These are phyloP conservation scores for Sextonia rubra DNA, from an alignment of 164 flowering plant genomes.

Conservation along the genomic window DNA sequence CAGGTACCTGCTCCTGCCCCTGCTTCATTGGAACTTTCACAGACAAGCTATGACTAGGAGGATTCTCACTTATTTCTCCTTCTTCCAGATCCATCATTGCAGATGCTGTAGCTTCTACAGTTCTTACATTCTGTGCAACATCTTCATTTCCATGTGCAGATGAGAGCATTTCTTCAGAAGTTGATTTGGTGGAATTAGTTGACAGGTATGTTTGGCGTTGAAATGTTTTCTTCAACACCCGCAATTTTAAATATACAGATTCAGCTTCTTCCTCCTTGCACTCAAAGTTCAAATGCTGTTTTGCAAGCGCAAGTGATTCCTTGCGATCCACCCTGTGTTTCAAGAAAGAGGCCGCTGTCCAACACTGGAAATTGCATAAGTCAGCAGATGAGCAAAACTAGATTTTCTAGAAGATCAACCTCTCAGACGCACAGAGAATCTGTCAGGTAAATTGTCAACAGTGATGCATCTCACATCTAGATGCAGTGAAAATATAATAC, in stretches of 20 bases:
- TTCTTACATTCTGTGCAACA: background rate
- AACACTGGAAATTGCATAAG: constrained; percentile 43
- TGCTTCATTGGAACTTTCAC: constrained; percentile 7
- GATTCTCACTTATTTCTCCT: constrained; percentile 25
- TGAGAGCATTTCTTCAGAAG: constrained; percentile 7
- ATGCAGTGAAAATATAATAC: too few species aligned
- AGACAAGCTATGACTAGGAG: constrained; percentile 7
- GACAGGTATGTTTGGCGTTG: constrained; percentile 1
- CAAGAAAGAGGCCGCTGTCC: constrained; percentile 60
- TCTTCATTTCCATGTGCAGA: constrained; percentile 10
- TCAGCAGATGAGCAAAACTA: background rate
- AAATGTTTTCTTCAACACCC: constrained; percentile 38
- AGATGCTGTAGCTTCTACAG: constrained; percentile 2
- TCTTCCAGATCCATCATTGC: constrained; percentile 18
- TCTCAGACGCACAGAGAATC: too few species aligned
- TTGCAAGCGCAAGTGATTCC: constrained; percentile 55
- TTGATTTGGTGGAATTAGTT: constrained; percentile 3
- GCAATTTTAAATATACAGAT: constrained; percentile 39
- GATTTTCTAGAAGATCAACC: too few species aligned
- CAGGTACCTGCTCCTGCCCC: constrained; percentile 13
- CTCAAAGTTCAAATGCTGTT: constrained; percentile 39
- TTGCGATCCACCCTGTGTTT: constrained; percentile 43
- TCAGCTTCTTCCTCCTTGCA: constrained; percentile 61
- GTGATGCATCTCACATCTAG: too few species aligned
- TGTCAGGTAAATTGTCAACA: too few species aligned